Evolutionary conservation across 2,329 filamentous ascomycete species (phyloP).

Genomic region (Rhynchosporium graminicola): DNA sequence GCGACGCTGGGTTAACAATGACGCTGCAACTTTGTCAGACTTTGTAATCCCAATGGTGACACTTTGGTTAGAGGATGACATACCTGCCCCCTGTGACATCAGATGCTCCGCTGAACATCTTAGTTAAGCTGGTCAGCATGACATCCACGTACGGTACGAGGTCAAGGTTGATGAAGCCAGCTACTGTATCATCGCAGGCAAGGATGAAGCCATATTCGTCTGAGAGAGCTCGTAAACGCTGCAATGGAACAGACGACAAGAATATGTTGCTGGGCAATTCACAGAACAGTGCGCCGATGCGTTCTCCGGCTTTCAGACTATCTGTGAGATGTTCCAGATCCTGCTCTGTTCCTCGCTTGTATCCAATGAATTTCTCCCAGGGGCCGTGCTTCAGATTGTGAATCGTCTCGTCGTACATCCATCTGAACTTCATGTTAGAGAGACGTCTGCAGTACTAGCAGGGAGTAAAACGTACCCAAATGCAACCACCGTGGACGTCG

Average conservation of each 20-base stretch:
- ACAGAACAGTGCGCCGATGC: slow-evolving; percentile 78
- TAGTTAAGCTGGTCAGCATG: slow-evolving; percentile 88
- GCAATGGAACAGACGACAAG: too few species aligned
- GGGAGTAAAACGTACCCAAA: neutral
- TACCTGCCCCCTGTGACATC: slow-evolving; percentile 90
- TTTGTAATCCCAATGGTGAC: neutral
- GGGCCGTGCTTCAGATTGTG: neutral
- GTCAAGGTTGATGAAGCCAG: slow-evolving; percentile 90
- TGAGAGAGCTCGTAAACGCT: slow-evolving; percentile 72
- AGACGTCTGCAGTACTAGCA: too few species aligned
- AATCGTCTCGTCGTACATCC: neutral
- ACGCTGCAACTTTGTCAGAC: neutral
- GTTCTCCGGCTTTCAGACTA: too few species aligned
- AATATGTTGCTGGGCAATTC: slow-evolving; percentile 87
- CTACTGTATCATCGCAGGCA: slow-evolving; percentile 91
- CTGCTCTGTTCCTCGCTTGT: slow-evolving; percentile 43
- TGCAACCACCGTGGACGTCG: neutral
- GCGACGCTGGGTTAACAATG: neutral
- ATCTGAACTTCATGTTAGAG: neutral
- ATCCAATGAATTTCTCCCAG: neutral
- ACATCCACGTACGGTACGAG: slow-evolving; percentile 84
- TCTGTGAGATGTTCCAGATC: slow-evolving; percentile 68
- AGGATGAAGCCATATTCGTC: slow-evolving; percentile 84
- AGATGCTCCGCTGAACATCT: slow-evolving; percentile 92
- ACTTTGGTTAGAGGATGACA: neutral